Evolutionary conservation across 1,284 basidiomycete species (phyloP).

Genomic region (Trichosporon ovoides): DNA sequence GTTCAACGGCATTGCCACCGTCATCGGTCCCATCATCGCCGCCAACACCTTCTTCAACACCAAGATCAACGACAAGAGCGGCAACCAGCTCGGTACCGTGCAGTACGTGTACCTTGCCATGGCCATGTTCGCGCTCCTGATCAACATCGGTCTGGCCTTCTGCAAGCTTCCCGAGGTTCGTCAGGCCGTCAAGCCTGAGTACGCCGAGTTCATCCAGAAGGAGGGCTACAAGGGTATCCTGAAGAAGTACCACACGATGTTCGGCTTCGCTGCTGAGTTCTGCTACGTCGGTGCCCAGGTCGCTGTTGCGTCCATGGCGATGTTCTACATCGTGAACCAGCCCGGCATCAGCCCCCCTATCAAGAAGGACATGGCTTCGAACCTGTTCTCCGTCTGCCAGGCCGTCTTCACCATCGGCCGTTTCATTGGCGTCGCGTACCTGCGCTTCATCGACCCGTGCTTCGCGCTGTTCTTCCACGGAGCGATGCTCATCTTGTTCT

Average conservation of each 20-base stretch:
- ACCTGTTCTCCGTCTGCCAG: conserved; percentile 37
- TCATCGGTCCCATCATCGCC: conserved; percentile 34
- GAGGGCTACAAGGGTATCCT: conserved; percentile 30
- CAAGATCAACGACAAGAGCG: conserved; percentile 17
- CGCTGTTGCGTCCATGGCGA: conserved; percentile 31
- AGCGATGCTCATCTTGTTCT: conserved; percentile 28
- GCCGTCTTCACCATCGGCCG: conserved; percentile 39
- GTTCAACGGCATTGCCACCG: conserved; percentile 40
- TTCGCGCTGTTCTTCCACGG: conserved; percentile 33
- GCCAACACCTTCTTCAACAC: conserved; percentile 36
- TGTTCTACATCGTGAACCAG: conserved; percentile 33
- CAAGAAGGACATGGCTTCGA: conserved; percentile 23
- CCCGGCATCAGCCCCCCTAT: conserved; percentile 24
- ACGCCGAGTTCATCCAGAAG: conserved; percentile 15
- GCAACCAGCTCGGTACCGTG: conserved; percentile 24
- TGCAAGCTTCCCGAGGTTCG: conserved; percentile 34
- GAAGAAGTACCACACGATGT: conserved; percentile 30
- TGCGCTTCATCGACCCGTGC: conserved; percentile 32
- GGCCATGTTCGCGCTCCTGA: conserved; percentile 22
- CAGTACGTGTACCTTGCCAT: conserved; percentile 42
- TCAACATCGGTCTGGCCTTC: conserved; percentile 29
- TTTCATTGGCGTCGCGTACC: conserved; percentile 33
- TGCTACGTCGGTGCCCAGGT: conserved; percentile 31
- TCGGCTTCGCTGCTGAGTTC: conserved; percentile 29
- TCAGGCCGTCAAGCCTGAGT: conserved; percentile 27